Evolutionary conservation across 441 rosid species (phyloP).

Genomic region (Cnidoscolus chayamansa): DNA sequence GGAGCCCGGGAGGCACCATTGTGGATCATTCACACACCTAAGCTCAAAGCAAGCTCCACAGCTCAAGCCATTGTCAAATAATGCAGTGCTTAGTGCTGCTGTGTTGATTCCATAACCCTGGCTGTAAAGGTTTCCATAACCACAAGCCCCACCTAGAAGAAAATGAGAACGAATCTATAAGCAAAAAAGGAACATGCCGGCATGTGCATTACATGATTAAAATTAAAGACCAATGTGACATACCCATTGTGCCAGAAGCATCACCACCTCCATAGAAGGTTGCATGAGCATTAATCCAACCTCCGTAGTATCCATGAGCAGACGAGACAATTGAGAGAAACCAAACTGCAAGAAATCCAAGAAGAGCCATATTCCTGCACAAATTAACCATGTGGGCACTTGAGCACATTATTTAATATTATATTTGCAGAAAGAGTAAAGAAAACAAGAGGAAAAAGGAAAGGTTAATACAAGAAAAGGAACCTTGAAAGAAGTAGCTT

Average conservation of each 20-base stretch:
- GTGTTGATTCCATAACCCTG: constrained; percentile 38
- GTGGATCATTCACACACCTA: constrained; percentile 34
- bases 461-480: not conserved
- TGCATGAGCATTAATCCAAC: constrained; percentile 84
- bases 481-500: constrained; percentile 14
- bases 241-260: constrained; percentile 97
- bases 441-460: not conserved
- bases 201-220: not conserved
- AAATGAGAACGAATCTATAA: not conserved
- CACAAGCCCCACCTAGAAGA: constrained; percentile 40
- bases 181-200: not conserved
- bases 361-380: constrained; percentile 36
- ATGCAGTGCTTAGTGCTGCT: constrained; percentile 43
- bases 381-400: not conserved
- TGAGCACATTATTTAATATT: not conserved
- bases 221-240: not conserved
- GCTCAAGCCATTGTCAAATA: constrained; percentile 42
- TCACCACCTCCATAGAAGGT: constrained; percentile 95
- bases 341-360: constrained; percentile 25
- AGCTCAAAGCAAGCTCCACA: constrained; percentile 44
- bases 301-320: constrained; percentile 45
- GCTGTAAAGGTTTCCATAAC: constrained; percentile 36
- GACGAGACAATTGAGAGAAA: constrained; percentile 39
- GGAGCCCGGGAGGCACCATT: constrained; percentile 40
- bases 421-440: not conserved